These are phyloP conservation scores for Pyrenochaeta sp. DNA, from an alignment of 2,329 filamentous ascomycete species.

Conservation along the genomic window DNA sequence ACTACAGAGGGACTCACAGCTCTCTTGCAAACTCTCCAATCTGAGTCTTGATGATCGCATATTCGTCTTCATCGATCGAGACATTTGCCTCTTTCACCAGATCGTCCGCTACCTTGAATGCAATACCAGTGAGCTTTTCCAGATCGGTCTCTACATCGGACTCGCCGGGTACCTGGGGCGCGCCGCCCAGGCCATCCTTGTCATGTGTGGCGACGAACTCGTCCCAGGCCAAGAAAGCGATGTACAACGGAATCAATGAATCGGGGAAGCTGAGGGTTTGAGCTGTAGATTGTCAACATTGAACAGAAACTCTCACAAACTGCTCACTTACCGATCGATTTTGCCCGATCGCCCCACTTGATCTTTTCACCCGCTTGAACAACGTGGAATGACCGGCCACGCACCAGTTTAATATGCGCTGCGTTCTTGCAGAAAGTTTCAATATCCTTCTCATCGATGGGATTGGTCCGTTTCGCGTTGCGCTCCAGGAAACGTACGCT, in stretches of 20 bases:
- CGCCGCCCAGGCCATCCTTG: conserved; percentile 43
- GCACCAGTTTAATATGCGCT: conserved; percentile 88
- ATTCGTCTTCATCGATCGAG: conserved; percentile 53
- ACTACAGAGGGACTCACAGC: conserved; percentile 45
- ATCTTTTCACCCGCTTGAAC: conserved; percentile 53
- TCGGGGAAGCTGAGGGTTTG: conserved; percentile 54
- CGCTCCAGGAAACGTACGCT: conserved; percentile 67
- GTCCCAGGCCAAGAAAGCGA: conserved; percentile 62
- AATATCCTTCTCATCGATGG: conserved; percentile 75
- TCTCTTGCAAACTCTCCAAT: conserved; percentile 53
- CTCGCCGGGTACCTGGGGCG: conserved; percentile 49
- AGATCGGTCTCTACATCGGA: conserved; percentile 40
- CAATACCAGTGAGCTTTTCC: conserved; percentile 55
- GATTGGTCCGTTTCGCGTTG: conserved; percentile 55
- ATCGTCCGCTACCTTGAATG: conserved; percentile 52
- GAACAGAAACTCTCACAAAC: neutral
- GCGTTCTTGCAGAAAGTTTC: conserved; percentile 96
- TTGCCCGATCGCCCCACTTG: conserved; percentile 59
- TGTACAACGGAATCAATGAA: conserved; percentile 58
- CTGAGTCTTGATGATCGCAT: conserved; percentile 46
- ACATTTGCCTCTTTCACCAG: conserved; percentile 54
- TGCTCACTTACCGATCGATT: conserved; percentile 60
- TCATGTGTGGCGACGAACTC: conserved; percentile 54
- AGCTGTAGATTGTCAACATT: conserved; percentile 33
- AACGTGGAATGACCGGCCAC: conserved; percentile 65